Conservation (phyloP, 441 rosid species). For the Adansonia grandidieri region DNA sequence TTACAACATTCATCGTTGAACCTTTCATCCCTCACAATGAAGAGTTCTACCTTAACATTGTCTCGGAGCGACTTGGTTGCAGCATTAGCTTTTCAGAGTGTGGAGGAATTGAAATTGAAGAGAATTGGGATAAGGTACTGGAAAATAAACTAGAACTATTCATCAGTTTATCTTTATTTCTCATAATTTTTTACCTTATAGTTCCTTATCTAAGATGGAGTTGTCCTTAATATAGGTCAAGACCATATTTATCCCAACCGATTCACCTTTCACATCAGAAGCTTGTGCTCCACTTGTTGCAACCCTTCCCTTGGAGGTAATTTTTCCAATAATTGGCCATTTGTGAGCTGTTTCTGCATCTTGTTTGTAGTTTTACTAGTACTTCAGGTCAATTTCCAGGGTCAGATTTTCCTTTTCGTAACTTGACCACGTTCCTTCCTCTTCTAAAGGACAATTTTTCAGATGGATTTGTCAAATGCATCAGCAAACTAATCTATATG, state of each 20-base stretch:
- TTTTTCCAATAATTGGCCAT: constrained; percentile 20
- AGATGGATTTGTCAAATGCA: constrained; percentile 5
- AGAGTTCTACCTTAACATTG: constrained; percentile 73
- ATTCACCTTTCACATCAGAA: constrained; percentile 51
- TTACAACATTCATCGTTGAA: constrained; percentile 69
- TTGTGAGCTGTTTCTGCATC: neutral
- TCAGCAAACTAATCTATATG: neutral
- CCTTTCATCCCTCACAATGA: constrained; percentile 69
- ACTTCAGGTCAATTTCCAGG: neutral
- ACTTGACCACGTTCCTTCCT: neutral
- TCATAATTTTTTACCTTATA: neutral
- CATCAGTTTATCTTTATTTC: constrained; percentile 17
- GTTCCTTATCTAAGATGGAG: constrained; percentile 24
- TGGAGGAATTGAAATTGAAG: constrained; percentile 76
- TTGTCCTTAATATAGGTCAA: constrained; percentile 49
- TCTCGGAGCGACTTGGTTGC: constrained; percentile 66
- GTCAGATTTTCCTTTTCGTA: neutral
- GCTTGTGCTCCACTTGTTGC: constrained; percentile 66
- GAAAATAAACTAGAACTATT: neutral
- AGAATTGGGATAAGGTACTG: constrained; percentile 74
- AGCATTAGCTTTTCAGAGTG: constrained; percentile 75
- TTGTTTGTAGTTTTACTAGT: neutral
- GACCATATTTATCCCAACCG: constrained; percentile 60
- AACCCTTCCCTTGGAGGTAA: constrained; percentile 76
- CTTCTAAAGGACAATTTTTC: neutral